phyloP scores from a whole-genome alignment of 805 yeast genomes.

The Saturnispora dispora region DNA sequence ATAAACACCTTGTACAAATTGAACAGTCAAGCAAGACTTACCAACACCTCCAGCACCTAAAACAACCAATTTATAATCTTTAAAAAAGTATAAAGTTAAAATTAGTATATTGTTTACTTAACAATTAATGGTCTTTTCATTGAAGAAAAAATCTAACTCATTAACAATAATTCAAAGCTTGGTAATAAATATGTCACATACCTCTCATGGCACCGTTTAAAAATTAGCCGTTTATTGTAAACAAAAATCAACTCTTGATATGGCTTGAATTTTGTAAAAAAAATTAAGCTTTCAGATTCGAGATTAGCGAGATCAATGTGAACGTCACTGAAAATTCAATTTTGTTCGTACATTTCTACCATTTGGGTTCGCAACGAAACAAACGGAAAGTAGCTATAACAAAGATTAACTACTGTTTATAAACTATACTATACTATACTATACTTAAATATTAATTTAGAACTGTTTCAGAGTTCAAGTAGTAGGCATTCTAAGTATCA shows the following conservation, averaged over 20 bases:
- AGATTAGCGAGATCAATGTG: not conserved
- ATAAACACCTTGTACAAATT: slow-evolving; percentile 83
- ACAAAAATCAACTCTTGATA: not conserved
- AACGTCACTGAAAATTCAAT: too few relatives aligned
- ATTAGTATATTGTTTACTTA: not conserved
- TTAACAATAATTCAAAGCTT: not conserved
- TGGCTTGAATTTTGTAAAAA: not conserved
- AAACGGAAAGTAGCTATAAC: not conserved
- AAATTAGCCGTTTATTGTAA: not conserved
- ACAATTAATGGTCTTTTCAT: too few relatives aligned
- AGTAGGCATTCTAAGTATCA: too few relatives aligned
- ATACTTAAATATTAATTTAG: too few relatives aligned
- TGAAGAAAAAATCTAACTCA: not conserved
- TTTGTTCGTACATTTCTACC: not conserved
- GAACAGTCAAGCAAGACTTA: slow-evolving; percentile 86
- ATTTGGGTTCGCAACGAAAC: not conserved
- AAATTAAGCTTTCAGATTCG: not conserved
- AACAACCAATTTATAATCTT: slow-evolving; percentile 82
- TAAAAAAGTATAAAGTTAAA: not conserved
- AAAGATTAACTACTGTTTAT: not conserved
- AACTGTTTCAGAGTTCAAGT: not conserved
- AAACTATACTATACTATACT: not conserved
- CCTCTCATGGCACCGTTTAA: slow-evolving; percentile 6
- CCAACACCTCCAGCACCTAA: slow-evolving; percentile 98
- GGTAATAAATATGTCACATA: not conserved